A percentile compares a stretch with the other conserved stretches of the same genome.
phyloP scores from a whole-genome alignment of 1,284 basidiomycete genomes.

The Ustilago bromivora region DNA sequence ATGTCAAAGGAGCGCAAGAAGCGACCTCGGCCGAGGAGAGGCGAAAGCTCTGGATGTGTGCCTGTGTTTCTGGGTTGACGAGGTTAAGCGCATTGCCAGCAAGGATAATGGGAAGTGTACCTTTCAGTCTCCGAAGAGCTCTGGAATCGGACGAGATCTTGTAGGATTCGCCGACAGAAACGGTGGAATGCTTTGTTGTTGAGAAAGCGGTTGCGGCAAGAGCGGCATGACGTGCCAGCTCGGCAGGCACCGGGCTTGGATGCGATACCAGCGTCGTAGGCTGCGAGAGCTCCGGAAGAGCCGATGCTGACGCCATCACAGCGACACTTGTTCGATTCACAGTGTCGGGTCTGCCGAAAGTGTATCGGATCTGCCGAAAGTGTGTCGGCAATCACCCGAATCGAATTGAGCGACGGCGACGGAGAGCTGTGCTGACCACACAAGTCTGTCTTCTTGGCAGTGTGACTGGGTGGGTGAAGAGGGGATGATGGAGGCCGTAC shows the following conservation, averaged over 20 bases:
- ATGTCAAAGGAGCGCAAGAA: constrained; percentile 35
- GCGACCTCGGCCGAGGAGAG: constrained; percentile 37
- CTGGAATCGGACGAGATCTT: constrained; percentile 43
- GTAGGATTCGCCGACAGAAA: constrained; percentile 44
- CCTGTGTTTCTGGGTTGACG: constrained; percentile 47
- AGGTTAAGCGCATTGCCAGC: constrained; percentile 44
- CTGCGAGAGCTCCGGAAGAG: constrained; percentile 33
- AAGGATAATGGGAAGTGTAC: constrained; percentile 40
- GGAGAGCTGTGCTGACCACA: too few species aligned
- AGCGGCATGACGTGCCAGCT: constrained; percentile 32
- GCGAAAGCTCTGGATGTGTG: constrained; percentile 47
- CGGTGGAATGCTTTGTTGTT: constrained; percentile 27
- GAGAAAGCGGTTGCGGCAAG: constrained; percentile 34
- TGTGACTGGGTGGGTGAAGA: too few species aligned
- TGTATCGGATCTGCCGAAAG: too few species aligned
- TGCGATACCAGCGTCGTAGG: constrained; percentile 40
- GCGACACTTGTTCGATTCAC: background rate
- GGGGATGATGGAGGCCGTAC: too few species aligned
- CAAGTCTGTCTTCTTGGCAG: too few species aligned
- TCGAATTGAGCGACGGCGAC: too few species aligned
- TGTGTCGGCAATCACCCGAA: too few species aligned
- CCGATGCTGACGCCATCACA: constrained; percentile 38
- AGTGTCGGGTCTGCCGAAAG: background rate
- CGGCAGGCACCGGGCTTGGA: constrained; percentile 26
- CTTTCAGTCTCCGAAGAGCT: constrained; percentile 37